Base-by-base conservation (phyloP, 2,329 filamentous ascomycete species). In the Talaromyces islandicus region DNA sequence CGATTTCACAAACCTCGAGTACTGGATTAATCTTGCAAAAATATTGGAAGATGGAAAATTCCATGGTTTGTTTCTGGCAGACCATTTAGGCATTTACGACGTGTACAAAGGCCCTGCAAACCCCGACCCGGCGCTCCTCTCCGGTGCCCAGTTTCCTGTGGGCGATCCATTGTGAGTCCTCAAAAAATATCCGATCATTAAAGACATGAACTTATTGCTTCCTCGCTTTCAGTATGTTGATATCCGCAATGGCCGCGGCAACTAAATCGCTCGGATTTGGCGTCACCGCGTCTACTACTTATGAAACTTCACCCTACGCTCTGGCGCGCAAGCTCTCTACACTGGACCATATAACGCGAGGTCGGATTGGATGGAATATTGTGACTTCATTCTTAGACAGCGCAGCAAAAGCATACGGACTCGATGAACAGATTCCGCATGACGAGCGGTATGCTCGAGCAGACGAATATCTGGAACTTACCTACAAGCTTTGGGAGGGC, bases 261-360 rank as follows among this genome's bases (percentile, higher is more conserved):
- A 80, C 80, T 0, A 74, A 79, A 62, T 76, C 73, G 21, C 70
- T 82, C 58, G 73, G 79, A 0, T 79, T 84, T 3, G 81, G 80
- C 0, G 79, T 81, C 0, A 84, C 82, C 0, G 82, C 81, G 0
- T 81, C 79, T 0, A 83, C 80, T 0, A 84, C 81, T 0, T 83
- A 83, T 57, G 81, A 84, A 29, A 30, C 56, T 24, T 74, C 80
- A 55, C 80, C 82, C 4, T 83, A 83, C 52, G 80, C 83, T 54
- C 75, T 83, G 9, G 82, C 82, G 1, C 74, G 81, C 1, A 79
- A 80, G 2, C 81, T 84, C 58, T 81, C 81, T 1, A 82, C 80
- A 0, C 71, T 84, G 2, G 81, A 84, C 60, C 81, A 84, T 60
- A 68, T 84, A 4, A 81, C 75, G 53, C 71, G 75, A 35, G 81